Evolutionary conservation across 495 filamentous ascomycete species (phyloP), one percentile per base, ranked within the genome.

Genomic region (Rhypophila decipiens): DNA sequence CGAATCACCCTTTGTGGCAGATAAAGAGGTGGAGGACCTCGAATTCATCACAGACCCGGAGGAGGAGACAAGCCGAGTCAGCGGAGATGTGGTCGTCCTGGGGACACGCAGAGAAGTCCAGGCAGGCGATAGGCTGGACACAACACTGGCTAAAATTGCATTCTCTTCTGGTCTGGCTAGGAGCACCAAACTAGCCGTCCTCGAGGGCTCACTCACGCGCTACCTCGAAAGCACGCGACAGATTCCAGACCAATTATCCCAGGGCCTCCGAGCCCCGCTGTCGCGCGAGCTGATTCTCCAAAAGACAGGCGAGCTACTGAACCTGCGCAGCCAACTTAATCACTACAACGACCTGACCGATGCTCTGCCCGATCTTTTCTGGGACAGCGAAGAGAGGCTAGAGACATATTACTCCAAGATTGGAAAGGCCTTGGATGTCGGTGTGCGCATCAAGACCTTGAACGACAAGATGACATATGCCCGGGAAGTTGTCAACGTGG

Each of bases 381-480:
- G 93, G 93, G 93, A 97, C 59, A 88, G 80, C 54, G 89, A 96
- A 55, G 76, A 97, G 10, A 86, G 80, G 10, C 71, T 96, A 4
- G 90, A 96, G 64, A 87, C 83, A 15, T 96, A 96, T 60, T 98
- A 96, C 63, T 88, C 94, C 50, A 85, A 91, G 66, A 89, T 95
- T 8, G 90, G 91, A 15, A 79, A 83, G 42, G 86, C 90, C 1
- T 73, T 98, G 45, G 94, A 96, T 67, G 89, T 95, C 12, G 84
- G 87, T n/a, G 85, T 90, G 29, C 78, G 93, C 31, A 96, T 98
- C 71, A 87, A 87, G 56, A 80, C 86, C 19, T 67, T 97, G 55
- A 98, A 98, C 65, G 87, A 90, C 70, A 94, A 91, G 71, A 90
- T 98, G 80, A 91, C 95, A 58, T 97, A 97, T 69, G 93, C 90